Evolutionary conservation across 148 eudicot genomes (phyloP).

Genomic region (Vaccinium macrocarpon): DNA sequence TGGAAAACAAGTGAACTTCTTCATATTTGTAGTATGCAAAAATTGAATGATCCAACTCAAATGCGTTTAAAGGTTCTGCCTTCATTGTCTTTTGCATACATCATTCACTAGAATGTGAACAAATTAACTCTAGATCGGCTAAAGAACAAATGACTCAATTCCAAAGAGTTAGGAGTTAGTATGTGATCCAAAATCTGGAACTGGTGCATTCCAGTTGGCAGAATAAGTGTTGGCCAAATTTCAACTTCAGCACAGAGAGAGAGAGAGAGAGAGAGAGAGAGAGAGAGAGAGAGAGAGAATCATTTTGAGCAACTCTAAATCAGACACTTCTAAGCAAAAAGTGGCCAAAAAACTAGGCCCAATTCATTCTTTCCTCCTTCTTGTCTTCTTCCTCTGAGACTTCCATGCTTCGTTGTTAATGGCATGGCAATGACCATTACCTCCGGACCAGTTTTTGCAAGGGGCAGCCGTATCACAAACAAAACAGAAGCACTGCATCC

Average conservation of each 20-base stretch:
- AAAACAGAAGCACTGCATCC: constrained; percentile 50
- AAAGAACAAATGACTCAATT: background rate
- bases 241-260: background rate
- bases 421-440: constrained; percentile 21
- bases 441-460: constrained; percentile 26
- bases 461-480: constrained; percentile 50
- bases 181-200: background rate
- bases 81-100: background rate
- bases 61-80: background rate
- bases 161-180: background rate
- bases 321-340: background rate
- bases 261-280: no score
- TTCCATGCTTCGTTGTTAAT: constrained; percentile 23
- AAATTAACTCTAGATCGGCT: background rate
- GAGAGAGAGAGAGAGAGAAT: background rate
- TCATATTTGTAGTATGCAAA: background rate
- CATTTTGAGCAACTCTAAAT: background rate
- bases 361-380: background rate
- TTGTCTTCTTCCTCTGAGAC: background rate
- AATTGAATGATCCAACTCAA: background rate
- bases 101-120: constrained; percentile 1
- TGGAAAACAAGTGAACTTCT: background rate
- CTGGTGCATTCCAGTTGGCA: background rate
- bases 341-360: background rate
- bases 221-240: background rate